Evolutionary conservation across 768 basidiomycete genomes (phyloP).

Genomic region (Podaxis rugospora): DNA sequence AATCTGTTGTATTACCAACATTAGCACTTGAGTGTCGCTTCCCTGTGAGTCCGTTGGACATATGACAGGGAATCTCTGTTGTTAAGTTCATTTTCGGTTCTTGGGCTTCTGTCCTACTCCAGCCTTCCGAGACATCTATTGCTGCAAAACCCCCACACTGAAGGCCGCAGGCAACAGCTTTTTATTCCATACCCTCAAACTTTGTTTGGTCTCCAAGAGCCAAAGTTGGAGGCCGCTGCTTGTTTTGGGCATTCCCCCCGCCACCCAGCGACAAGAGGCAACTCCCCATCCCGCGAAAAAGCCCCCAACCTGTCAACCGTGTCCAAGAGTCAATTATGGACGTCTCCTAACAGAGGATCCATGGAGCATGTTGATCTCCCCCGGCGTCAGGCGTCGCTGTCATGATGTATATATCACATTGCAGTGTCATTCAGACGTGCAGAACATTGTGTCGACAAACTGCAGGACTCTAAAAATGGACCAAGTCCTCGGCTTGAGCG

Average conservation of each 20-base stretch:
- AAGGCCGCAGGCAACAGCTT: not conserved
- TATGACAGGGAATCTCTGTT: not conserved
- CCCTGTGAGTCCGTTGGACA: not conserved
- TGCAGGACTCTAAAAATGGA: not conserved
- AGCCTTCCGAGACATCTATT: not conserved
- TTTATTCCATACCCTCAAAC: not conserved
- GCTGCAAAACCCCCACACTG: not conserved
- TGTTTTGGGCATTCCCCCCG: not conserved
- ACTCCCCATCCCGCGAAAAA: not conserved
- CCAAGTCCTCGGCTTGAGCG: slow-evolving; percentile 4
- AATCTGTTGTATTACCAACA: not conserved
- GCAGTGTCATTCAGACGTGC: not conserved
- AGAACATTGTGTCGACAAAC: not conserved
- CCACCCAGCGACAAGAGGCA: slow-evolving; percentile 1
- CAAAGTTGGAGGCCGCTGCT: not conserved
- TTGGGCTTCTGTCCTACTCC: not conserved
- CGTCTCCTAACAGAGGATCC: not conserved
- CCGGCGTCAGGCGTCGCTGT: not conserved
- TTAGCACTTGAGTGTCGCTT: not conserved
- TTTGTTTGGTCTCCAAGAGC: not conserved
- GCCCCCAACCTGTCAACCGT: not conserved
- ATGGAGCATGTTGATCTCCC: slow-evolving; percentile 1
- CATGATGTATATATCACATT: slow-evolving; percentile 2
- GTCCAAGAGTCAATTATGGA: not conserved
- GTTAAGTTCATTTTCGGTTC: not conserved